phyloP scores from a whole-genome alignment of 805 yeast genomes.

The Kodamaea jinghongensis region DNA sequence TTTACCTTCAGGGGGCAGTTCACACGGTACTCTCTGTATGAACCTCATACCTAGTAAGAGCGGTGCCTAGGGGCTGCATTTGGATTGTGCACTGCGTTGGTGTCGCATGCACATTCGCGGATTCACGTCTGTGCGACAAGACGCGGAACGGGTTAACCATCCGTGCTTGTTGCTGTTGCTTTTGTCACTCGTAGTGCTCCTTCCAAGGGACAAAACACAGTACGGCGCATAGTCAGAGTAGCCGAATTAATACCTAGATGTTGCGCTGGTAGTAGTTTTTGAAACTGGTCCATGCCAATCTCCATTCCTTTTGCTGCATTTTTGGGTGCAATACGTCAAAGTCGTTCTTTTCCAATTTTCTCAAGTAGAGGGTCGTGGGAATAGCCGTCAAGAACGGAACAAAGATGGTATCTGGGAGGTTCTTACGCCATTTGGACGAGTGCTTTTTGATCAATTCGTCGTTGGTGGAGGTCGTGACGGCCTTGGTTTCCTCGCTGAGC shows the following conservation, averaged over 20 bases:
- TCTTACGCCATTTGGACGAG: slow-evolving; percentile 39
- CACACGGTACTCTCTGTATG: no score
- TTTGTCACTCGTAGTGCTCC: no score
- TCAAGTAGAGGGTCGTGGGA: slow-evolving; percentile 63
- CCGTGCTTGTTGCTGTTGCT: no score
- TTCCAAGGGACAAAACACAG: no score
- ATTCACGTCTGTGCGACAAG: no score
- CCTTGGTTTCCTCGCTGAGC: slow-evolving; percentile 36
- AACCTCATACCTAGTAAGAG: no score
- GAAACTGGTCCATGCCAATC: slow-evolving; percentile 60
- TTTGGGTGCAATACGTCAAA: slow-evolving; percentile 55
- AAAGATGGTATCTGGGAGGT: slow-evolving; percentile 61
- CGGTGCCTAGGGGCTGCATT: no score
- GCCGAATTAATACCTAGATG: slow-evolving; percentile 19
- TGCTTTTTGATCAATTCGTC: slow-evolving; percentile 22
- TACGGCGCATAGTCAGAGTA: no score
- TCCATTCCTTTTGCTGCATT: slow-evolving; percentile 56
- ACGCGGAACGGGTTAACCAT: no score
- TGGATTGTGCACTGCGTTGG: no score
- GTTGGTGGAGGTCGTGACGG: slow-evolving; percentile 4
- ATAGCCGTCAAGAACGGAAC: slow-evolving; percentile 67
- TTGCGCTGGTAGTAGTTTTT: slow-evolving; percentile 41
- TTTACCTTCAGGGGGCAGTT: no score
- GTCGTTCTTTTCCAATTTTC: slow-evolving; percentile 56
- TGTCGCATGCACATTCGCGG: no score